phyloP scores from a whole-genome alignment of 768 basidiomycete species.

The Piloderma croceum region DNA sequence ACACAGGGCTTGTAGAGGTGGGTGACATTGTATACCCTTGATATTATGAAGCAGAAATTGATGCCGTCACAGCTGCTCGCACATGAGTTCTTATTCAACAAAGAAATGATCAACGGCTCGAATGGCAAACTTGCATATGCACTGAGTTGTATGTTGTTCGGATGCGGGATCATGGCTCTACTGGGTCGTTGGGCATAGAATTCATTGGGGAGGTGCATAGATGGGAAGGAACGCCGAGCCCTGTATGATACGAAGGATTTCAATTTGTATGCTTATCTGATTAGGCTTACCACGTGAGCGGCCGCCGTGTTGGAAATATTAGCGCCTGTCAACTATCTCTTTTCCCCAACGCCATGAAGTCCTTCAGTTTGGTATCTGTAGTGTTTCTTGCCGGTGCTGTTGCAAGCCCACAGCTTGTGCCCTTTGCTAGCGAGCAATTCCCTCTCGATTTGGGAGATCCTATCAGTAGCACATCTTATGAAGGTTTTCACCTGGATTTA shows the following conservation, averaged over 20 bases:
- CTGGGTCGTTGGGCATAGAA: slow-evolving; percentile 82
- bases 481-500: slow-evolving; percentile 71
- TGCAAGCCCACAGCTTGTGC: slow-evolving; percentile 32
- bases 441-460: too few relatives aligned
- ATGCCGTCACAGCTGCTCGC: slow-evolving; percentile 63
- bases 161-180: slow-evolving; percentile 85
- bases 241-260: too few relatives aligned
- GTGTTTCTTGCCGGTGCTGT: slow-evolving; percentile 41
- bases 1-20: slow-evolving; percentile 84
- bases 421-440: slow-evolving; percentile 28
- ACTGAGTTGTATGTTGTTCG: slow-evolving; percentile 70
- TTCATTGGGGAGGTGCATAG: slow-evolving; percentile 28
- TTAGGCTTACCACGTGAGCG: not conserved
- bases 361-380: slow-evolving; percentile 35
- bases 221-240: slow-evolving; percentile 4
- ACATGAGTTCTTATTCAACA: slow-evolving; percentile 91
- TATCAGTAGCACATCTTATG: slow-evolving; percentile 27
- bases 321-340: not conserved
- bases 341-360: slow-evolving; percentile 39
- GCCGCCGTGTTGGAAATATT: not conserved
- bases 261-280: too few relatives aligned
- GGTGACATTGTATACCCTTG: slow-evolving; percentile 9
- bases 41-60: slow-evolving; percentile 15
- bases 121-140: slow-evolving; percentile 66
- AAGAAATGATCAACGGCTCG: slow-evolving; percentile 72